Evolutionary conservation across 2,329 filamentous ascomycete genomes (phyloP).

Genomic region (Atkinsonella hypoxylon): DNA sequence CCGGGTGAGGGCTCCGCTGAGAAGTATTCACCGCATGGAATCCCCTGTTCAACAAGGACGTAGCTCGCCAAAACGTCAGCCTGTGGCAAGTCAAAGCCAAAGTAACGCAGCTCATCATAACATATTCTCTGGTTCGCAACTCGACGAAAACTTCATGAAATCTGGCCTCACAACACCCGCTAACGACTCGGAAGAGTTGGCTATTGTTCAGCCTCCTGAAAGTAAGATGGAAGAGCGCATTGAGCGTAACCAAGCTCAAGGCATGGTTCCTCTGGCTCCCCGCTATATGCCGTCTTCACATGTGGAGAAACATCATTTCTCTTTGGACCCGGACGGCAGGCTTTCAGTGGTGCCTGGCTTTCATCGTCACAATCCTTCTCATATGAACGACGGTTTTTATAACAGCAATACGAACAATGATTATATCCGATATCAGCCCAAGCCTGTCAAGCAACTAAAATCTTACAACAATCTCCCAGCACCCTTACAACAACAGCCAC

Average conservation of each 20-base stretch:
- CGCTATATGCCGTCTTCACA: slow-evolving; percentile 1
- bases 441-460: slow-evolving; percentile 10
- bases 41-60: slow-evolving; percentile 9
- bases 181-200: slow-evolving; percentile 15
- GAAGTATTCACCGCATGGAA: slow-evolving; percentile 12
- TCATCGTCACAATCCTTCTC: slow-evolving; percentile 14
- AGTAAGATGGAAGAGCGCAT: slow-evolving; percentile 3
- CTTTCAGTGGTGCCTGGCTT: slow-evolving; percentile 21
- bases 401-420: slow-evolving; percentile 13
- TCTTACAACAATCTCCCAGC: slow-evolving; percentile 11
- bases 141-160: slow-evolving; percentile 27
- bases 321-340: slow-evolving; percentile 3
- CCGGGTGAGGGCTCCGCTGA: slow-evolving; percentile 1
- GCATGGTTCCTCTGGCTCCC: background rate
- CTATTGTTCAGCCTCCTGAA: slow-evolving; percentile 6
- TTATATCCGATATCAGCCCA: slow-evolving; percentile 9
- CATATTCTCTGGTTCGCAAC: slow-evolving; percentile 26
- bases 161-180: slow-evolving; percentile 26
- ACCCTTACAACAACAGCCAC: slow-evolving; percentile 10
- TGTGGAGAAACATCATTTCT: slow-evolving; percentile 3
- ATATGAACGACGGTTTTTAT: slow-evolving; percentile 23
- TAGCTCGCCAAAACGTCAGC: slow-evolving; percentile 11
- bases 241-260: slow-evolving; percentile 2
- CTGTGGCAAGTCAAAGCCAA: background rate
- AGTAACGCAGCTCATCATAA: slow-evolving; percentile 9